Evolutionary conservation across 495 filamentous ascomycete species (phyloP), one percentile per base, ranked within the genome.

Genomic region (Penicillium flavigenum): DNA sequence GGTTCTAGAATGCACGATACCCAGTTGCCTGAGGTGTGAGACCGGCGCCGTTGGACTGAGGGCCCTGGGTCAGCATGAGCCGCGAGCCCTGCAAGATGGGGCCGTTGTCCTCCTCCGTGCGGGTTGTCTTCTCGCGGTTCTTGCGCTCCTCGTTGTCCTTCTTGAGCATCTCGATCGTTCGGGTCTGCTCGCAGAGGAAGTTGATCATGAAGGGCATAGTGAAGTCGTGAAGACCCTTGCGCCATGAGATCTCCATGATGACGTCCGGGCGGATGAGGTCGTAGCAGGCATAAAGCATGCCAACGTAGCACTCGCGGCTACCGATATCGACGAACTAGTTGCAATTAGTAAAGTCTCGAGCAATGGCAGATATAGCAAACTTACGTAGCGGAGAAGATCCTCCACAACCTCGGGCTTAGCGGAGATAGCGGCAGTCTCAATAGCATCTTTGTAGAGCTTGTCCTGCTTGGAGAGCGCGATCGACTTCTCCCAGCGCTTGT

Each of bases 141-240:
- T 98, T 99, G 66, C 95, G 90, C 69, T 95, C 92, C 71, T 99
- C 95, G 70, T 98, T 98, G 76, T 99, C 95, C 61, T 89, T 91
- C 82, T 93, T 93, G 34, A 99, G 82, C 54, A 75, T 73, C 58
- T 91, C 86, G 60, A 99, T 88, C 20, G 93, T 86, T 31, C 86
- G 84, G 49, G 91, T 90, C 72, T 97, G 92, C 72, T 96, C 90
- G 72, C 85, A 87, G 64, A 98, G 82, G 74, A 92, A 87, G 79
- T 97, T 98, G 82, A 99, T 98, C 91, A 99, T 95, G 80, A 92
- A 99, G 16, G 95, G 95, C 95, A 99, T 98, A 54, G 93, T 95
- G 78, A 95, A 98, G 80, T 99, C 95, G 60, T 87, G 85, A 36
- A 99, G 86, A 51, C 92, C 90, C 71, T 95, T 81, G 63, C 95